Evolutionary conservation across 805 yeast species (phyloP), one percentile per base, ranked within the genome.

Genomic region (Ogataea corticis): DNA sequence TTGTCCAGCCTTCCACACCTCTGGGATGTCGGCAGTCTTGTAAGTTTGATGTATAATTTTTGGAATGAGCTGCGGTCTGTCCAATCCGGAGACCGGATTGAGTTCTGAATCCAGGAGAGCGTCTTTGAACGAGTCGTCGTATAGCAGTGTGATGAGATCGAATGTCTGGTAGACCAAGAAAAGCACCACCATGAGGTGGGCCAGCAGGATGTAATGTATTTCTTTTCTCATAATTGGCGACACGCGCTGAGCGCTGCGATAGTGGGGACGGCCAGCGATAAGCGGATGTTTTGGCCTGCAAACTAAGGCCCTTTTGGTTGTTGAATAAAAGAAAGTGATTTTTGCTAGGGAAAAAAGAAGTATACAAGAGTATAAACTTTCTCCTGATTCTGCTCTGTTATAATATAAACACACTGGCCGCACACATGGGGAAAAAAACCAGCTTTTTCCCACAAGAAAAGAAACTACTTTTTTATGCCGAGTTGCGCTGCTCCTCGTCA

Each of bases 21-120:
- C 90, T 2, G 97, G 97, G 13, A 90, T 79, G 16, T 82, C 76
- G 12, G 70, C 75, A 16, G 87, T 85, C 62, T 87, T 90, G 67
- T 91, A 91, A 12, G 97, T 91, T 65, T 91, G 97, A 62, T 91
- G 97, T 44, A 91, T 89, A 62, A 90, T 89, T 59, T 85, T 87
- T 31, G 97, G 97, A 37, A 90, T 88, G 31, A 85, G 62, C 48
- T 75, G 75, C 9, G 82, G 80, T 46, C 69, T 69, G 6, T 66
- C 59, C n/a, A 72, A 71, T 27, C 66, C 69, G 7, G 45, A 25
- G n/a, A 40, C 21, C 2, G 83, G 83, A 53, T 82, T 79, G 38
- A 87, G 60, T 48, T 88, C 95, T 12, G 71, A 69, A 41, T 80
- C 80, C 13, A 78, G 61, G 18, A 87, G 68, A 1, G 85, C 87